Conservation (phyloP, 1,139 yeast genomes). For the Candida gigantensis region DNA sequence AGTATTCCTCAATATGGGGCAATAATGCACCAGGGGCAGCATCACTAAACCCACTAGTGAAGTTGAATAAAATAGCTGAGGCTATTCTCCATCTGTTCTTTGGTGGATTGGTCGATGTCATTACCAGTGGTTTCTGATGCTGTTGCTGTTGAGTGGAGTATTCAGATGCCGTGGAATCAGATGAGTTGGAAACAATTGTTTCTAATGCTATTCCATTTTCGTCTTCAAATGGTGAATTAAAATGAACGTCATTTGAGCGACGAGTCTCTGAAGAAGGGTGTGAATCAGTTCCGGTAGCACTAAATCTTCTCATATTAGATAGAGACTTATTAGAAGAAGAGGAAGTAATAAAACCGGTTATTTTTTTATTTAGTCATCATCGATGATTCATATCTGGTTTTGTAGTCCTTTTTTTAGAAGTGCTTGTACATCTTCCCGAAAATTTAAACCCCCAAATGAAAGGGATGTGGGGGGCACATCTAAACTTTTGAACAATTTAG, state of each 20-base stretch:
- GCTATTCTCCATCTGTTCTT: slow-evolving; percentile 43
- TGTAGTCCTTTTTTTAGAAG: no score
- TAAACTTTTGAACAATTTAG: no score
- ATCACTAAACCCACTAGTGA: slow-evolving; percentile 40
- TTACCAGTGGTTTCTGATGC: no score
- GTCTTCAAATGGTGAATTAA: neutral
- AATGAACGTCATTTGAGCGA: neutral
- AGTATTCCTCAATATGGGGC: slow-evolving; percentile 42
- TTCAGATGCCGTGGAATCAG: neutral
- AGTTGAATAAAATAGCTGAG: slow-evolving; percentile 43
- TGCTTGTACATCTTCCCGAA: no score
- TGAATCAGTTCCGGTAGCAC: neutral
- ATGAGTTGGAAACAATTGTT: neutral
- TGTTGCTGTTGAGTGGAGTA: neutral
- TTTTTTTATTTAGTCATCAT: no score
- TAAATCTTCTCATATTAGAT: neutral
- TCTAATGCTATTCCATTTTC: slow-evolving; percentile 1
- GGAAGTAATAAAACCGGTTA: no score
- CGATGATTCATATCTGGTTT: no score
- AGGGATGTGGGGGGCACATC: no score
- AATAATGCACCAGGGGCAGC: slow-evolving; percentile 52
- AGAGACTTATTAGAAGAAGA: no score
- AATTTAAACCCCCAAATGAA: no score
- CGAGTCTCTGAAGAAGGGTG: neutral
- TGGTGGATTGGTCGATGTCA: slow-evolving; percentile 40